Percentiles rank a stretch among this genome's conserved stretches.
Evolutionary conservation across 495 filamentous ascomycete genomes (phyloP).

Genomic region (Penicillium bialowiezense): DNA sequence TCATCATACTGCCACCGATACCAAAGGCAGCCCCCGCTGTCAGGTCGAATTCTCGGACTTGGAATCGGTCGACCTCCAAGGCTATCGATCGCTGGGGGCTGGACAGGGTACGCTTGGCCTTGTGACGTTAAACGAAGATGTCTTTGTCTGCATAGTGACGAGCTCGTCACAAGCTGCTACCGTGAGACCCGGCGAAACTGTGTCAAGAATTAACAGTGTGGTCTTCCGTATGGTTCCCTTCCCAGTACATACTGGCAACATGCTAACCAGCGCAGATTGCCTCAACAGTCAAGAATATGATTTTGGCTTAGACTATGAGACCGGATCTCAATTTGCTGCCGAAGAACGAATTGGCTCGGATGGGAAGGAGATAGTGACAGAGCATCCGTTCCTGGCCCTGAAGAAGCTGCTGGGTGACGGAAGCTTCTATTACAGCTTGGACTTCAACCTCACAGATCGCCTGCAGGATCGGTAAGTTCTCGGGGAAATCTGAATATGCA

Average conservation of each 20-base stretch:
- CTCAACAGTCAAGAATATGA: slow-evolving; percentile 83
- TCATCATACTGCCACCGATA: slow-evolving; percentile 62
- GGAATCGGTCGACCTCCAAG: slow-evolving; percentile 63
- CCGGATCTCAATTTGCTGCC: slow-evolving; percentile 44
- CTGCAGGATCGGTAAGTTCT: slow-evolving; percentile 77
- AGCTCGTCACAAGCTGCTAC: slow-evolving; percentile 72
- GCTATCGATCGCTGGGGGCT: slow-evolving; percentile 72
- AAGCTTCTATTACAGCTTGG: slow-evolving; percentile 96
- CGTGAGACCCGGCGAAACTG: slow-evolving; percentile 80
- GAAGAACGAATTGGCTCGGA: slow-evolving; percentile 57
- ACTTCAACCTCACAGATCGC: slow-evolving; percentile 94
- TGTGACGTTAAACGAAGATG: slow-evolving; percentile 78
- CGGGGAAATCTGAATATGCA: too few relatives aligned
- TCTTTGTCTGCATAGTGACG: slow-evolving; percentile 91
- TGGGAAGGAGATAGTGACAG: slow-evolving; percentile 61
- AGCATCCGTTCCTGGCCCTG: slow-evolving; percentile 85
- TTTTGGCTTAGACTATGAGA: slow-evolving; percentile 62
- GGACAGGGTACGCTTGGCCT: slow-evolving; percentile 88
- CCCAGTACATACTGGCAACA: not conserved
- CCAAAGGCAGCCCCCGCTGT: slow-evolving; percentile 62
- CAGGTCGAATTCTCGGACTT: slow-evolving; percentile 79
- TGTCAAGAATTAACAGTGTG: slow-evolving; percentile 81
- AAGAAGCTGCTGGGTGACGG: slow-evolving; percentile 91
- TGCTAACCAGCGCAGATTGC: slow-evolving; percentile 56
- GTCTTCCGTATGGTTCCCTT: slow-evolving; percentile 66